Conservation (phyloP, 192 early-diverging fungal genomes). For the Dissophora globulifera region DNA sequence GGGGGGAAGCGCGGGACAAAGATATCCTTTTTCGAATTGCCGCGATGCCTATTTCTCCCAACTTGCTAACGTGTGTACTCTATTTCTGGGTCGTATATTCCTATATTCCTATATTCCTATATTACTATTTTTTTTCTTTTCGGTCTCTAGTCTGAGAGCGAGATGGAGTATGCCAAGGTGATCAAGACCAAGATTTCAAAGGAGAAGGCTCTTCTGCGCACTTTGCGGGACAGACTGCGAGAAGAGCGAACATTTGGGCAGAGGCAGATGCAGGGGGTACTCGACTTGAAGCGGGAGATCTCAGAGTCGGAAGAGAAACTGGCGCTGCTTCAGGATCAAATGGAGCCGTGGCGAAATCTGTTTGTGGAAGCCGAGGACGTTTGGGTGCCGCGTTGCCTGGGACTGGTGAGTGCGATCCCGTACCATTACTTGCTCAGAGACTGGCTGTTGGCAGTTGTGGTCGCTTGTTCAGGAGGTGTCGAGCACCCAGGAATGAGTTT, state of each 20-base stretch:
- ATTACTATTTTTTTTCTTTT: background rate
- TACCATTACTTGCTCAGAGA: slow-evolving; percentile 81
- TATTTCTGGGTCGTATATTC: background rate
- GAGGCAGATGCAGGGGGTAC: background rate
- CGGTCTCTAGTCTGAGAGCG: slow-evolving; percentile 37
- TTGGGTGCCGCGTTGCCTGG: slow-evolving; percentile 75
- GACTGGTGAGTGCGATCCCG: slow-evolving; percentile 77
- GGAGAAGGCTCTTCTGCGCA: slow-evolving; percentile 6
- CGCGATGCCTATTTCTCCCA: background rate
- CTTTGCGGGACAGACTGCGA: slow-evolving; percentile 9
- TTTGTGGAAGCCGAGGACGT: slow-evolving; percentile 69
- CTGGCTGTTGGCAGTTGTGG: slow-evolving; percentile 76
- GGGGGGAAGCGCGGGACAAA: too few species aligned
- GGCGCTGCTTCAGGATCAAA: slow-evolving; percentile 67
- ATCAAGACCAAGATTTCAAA: slow-evolving; percentile 35
- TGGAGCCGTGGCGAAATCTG: slow-evolving; percentile 65
- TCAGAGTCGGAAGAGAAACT: slow-evolving; percentile 76
- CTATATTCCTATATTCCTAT: background rate
- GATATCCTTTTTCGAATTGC: too few species aligned
- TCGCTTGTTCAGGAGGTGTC: slow-evolving; percentile 65
- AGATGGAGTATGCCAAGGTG: slow-evolving; percentile 41
- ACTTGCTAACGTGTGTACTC: background rate
- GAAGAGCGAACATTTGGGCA: slow-evolving; percentile 37
- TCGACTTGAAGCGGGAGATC: slow-evolving; percentile 44
- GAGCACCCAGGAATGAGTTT: slow-evolving; percentile 47